Evolutionary conservation across 2,329 filamentous ascomycete species (phyloP), one percentile per base, ranked within the genome.

Genomic region (Magnaporthiopsis poae): DNA sequence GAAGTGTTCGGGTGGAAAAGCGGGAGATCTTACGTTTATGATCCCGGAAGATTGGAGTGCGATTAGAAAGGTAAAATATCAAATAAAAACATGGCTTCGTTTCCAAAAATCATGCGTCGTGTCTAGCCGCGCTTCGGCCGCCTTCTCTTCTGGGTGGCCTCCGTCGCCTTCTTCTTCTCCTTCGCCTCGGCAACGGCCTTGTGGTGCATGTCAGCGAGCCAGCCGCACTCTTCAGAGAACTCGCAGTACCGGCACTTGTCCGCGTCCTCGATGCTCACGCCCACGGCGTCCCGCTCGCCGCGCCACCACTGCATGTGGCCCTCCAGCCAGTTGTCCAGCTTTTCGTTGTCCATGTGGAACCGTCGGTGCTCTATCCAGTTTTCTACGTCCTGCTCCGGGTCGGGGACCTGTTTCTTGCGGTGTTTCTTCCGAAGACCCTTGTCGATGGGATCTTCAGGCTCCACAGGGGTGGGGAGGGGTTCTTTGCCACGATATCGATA

Each of bases 241-340:
- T 96, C 91, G 73, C 93, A 97, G 46, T 83, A 86, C 31, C 87
- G 80, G 74, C 93, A 97, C 76, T 97, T 97, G 77, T 90, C 96
- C 0, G 91, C 90, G 71, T 97, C 93, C 73, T 93, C 89, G 9
- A 96, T 84, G 8, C 86, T 83, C 3, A 97, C 93, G 0, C 94
- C 93, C 5, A 82, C 81, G 0, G 92, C 86, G 63, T 84, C 77
- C 27, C 92, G 81, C 71, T 88, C 81, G 0, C 93, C 94, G 56
- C 85, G 87, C 93, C 93, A 97, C 91, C 92, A 97, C 21, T 81
- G 75, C 84, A 97, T 86, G 70, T 90, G 88, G 2, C 85, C 81
- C 0, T 78, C 74, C 11, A 96, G 74, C 73, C 96, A 96, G 0
- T 75, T 77, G 8, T 88, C 82, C 64, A 96, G 78, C 3, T 81